Evolutionary conservation across 495 filamentous ascomycete species (phyloP), one percentile per base, ranked within the genome.

Genomic region (Letharia lupina): DNA sequence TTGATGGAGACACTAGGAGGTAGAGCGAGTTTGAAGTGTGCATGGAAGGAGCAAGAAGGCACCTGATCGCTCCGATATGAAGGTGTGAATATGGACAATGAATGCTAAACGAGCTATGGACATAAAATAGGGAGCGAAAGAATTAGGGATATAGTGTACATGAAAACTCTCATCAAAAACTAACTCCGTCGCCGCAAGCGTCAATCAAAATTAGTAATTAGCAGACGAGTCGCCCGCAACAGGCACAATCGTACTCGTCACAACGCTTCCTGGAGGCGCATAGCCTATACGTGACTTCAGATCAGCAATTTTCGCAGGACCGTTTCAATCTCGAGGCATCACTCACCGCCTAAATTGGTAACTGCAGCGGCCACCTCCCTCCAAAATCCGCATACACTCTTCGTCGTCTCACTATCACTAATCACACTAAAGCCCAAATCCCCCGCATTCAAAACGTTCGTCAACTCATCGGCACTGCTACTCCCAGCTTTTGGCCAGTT

Each of bases 381-480:
- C 77, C 76, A 78, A 62, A 79, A 79, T 1, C 69, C 72, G 42
- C 77, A 79, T 9, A 69, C 64, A n/a, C 65, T 67, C 66, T 72
- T 73, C 59, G 65, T 63, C 37, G 72, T 75, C 70, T 77, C 70
- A n/a, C 42, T 52, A 52, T 79, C 76, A 47, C 61, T 70, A 20
- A 77, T 68, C 7, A 72, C 69, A 16, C 66, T 62, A 31, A 78
- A 76, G 18, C 75, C 75, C 67, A 70, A 71, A 50, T 77, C 69
- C 2, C 75, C 75, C 6, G 77, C 72, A 42, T 77, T 73, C 16
- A 78, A 65, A 12, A 78, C 75, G 0, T 70, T 70, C 8, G 63
- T 61, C 20, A 77, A 60, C 33, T 65, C 61, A 59, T 77, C 18
- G 16, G 31, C 73, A 16, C 67, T 67, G 1, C 50, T 62, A 44